These are phyloP conservation scores for Botrytis fabae DNA, from an alignment of 2,329 filamentous ascomycete genomes.

Conservation along the genomic window DNA sequence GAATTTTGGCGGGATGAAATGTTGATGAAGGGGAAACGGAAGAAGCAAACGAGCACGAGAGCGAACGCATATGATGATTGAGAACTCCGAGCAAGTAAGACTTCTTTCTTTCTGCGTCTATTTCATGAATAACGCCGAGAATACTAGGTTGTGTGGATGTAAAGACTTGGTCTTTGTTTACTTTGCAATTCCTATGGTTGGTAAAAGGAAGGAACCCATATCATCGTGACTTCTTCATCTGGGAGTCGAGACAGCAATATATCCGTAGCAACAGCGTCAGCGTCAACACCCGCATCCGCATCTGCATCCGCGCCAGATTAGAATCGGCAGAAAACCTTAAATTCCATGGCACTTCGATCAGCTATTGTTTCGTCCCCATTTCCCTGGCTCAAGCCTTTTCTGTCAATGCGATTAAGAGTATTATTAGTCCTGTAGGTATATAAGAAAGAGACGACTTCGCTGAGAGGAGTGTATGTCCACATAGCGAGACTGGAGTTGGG, in stretches of 20 bases:
- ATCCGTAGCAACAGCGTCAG: neutral
- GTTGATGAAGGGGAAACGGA: conserved; percentile 9
- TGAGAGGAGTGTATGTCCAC: neutral
- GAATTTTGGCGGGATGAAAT: neutral
- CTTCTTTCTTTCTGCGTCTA: conserved; percentile 18
- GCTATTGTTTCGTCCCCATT: neutral
- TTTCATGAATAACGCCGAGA: conserved; percentile 14
- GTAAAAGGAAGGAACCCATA: neutral
- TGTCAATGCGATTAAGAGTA: neutral
- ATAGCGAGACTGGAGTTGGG: conserved; percentile 4
- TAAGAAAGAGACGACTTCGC: neutral
- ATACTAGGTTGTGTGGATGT: neutral
- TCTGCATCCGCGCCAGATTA: neutral
- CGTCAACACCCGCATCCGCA: neutral
- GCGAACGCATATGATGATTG: neutral
- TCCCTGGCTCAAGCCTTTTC: neutral
- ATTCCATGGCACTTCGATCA: neutral
- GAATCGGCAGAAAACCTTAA: neutral
- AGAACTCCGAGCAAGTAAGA: conserved; percentile 5
- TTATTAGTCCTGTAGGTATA: neutral
- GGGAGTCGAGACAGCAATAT: neutral
- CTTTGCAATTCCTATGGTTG: neutral
- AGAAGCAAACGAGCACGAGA: conserved; percentile 1
- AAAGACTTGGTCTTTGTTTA: neutral
- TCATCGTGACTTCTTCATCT: conserved; percentile 8